Evolutionary conservation across 345 rosid species (phyloP).

Genomic region (Eucalyptus guilfoylei): DNA sequence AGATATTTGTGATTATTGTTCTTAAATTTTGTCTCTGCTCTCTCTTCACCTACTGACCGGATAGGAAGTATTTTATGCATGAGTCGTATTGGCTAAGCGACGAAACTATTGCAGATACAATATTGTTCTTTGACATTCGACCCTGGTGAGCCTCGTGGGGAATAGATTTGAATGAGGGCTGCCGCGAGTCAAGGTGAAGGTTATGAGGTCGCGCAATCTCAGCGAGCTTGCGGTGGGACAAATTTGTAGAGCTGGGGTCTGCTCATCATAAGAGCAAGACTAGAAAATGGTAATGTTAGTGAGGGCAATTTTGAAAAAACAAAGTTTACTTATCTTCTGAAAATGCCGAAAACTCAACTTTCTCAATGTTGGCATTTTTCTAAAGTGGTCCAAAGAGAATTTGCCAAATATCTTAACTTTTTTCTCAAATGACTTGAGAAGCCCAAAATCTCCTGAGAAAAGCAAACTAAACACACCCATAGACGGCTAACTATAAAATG

Average conservation of each 20-base stretch:
- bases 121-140: too few relatives aligned
- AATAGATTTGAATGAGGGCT: background rate
- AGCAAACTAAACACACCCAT: background rate
- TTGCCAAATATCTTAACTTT: background rate
- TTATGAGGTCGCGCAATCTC: background rate
- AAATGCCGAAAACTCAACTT: background rate
- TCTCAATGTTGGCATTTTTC: background rate
- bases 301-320: background rate
- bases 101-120: background rate
- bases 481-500: too few relatives aligned
- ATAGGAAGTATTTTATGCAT: background rate
- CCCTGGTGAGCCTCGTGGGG: background rate
- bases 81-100: background rate
- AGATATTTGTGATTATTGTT: background rate
- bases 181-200: background rate
- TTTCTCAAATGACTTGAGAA: background rate
- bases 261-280: background rate
- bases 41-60: background rate
- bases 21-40: background rate
- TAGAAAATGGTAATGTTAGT: background rate
- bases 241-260: background rate
- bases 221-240: background rate
- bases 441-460: background rate
- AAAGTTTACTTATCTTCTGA: background rate
- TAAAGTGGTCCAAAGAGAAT: background rate